Evolutionary conservation across 2,329 filamentous ascomycete genomes (phyloP), one percentile per base, ranked within the genome.

Genomic region (Aureobasidium sp.): DNA sequence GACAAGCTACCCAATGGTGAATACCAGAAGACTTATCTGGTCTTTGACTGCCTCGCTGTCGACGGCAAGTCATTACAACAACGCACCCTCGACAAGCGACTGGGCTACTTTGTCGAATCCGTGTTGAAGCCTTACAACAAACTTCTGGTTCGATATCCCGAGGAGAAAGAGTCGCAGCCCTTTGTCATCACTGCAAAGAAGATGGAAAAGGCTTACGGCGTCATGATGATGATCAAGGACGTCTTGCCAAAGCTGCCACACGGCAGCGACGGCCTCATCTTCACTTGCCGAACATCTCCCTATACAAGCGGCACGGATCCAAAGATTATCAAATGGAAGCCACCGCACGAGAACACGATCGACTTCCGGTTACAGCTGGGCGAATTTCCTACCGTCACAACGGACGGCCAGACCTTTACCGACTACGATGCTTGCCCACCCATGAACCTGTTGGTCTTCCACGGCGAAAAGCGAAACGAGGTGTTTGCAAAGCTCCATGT

Each of bases 301-400:
- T 99, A 99, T 78, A 87, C 87, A 68, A 87, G 89, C 67, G 94
- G 94, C 67, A 99, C 94, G 14, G 94, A 99, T 74, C 84, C 85
- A 54, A 88, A 96, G 73, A 99, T 97, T 65, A 79, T 99, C 42
- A 99, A 99, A 75, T 99, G 94, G 94, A 99, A 99, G 76, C 91
- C 93, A 0, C 90, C 91, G 4, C 82, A 90, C 66, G 94, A 99
- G 74, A 99, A 99, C 77, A 96, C 91, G 0, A 85, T 99, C 67
- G 94, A 99, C 73, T 97, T 96, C 73, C 84, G 88, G 45, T 81
- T 97, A 68, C 84, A 83, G 57, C 81, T 99, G 47, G 77, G 75
- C 60, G 80, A 82, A 14, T 97, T 97, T 69, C 88, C 89, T 0
- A 71, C 79, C 8, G 39, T 33, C 17, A 88, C 94, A 68, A 82